A percentile compares a stretch with the other conserved stretches of the same genome.
phyloP scores from a whole-genome alignment of 2,329 filamentous ascomycete species.

The Beauveria sp. region DNA sequence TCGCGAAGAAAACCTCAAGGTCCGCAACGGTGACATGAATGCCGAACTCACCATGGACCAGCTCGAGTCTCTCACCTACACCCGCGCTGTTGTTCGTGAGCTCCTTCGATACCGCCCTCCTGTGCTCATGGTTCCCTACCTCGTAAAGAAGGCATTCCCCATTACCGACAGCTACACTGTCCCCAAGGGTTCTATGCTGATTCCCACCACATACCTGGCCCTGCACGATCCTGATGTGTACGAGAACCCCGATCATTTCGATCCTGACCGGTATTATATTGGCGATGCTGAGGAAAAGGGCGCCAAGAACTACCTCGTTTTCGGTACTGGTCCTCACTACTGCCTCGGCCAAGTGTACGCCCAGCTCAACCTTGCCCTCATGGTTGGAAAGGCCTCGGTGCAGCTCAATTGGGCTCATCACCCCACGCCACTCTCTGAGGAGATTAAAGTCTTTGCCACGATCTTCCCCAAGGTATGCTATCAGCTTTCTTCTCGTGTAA shows the following conservation, averaged over 20 bases:
- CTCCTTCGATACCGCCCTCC: constrained; percentile 89
- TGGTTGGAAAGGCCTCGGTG: constrained; percentile 85
- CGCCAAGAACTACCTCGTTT: constrained; percentile 93
- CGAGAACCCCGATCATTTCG: constrained; percentile 77
- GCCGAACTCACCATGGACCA: constrained; percentile 71
- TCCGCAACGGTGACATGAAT: constrained; percentile 66
- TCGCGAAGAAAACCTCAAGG: constrained; percentile 77
- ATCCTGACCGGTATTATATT: constrained; percentile 84
- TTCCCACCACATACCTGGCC: constrained; percentile 83
- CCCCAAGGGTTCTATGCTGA: constrained; percentile 90
- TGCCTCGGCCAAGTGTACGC: constrained; percentile 93
- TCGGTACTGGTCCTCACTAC: constrained; percentile 93
- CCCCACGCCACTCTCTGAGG: constrained; percentile 73
- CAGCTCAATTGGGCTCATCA: constrained; percentile 86
- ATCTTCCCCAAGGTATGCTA: constrained; percentile 86
- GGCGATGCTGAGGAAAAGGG: constrained; percentile 81
- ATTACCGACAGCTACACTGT: constrained; percentile 84
- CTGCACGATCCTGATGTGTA: constrained; percentile 92
- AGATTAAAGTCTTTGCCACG: constrained; percentile 97
- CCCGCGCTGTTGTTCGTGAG: constrained; percentile 84
- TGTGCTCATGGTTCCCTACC: constrained; percentile 93
- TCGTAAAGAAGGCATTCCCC: constrained; percentile 91
- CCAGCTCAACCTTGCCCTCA: constrained; percentile 76
- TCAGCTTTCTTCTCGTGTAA: not conserved
- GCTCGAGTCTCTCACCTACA: constrained; percentile 83